These are phyloP conservation scores for Sarcocystis neurona DNA, from an alignment of 169 alveolate genomes.

Conservation along the genomic window DNA sequence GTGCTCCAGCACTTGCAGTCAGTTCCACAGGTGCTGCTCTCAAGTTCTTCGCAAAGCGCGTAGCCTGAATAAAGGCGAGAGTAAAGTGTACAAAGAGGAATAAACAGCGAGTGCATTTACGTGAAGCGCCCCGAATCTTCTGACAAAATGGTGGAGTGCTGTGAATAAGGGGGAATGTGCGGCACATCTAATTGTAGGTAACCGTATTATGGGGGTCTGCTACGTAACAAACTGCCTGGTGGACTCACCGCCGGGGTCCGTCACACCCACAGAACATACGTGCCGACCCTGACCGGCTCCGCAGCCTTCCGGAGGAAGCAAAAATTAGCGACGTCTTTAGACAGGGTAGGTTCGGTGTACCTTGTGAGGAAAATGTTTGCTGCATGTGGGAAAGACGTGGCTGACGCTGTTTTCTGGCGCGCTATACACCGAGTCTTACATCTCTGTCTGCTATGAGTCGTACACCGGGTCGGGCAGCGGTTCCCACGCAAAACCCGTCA, in stretches of 20 bases:
- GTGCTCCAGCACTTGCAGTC: conserved; percentile 67
- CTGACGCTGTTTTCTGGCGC: neutral
- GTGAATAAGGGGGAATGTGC: no score
- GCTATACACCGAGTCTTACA: neutral
- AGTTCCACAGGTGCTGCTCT: conserved; percentile 7
- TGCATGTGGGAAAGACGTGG: neutral
- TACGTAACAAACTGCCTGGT: neutral
- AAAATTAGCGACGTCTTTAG: neutral
- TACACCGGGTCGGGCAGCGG: conserved; percentile 51
- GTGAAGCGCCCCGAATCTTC: no score
- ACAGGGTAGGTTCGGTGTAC: neutral
- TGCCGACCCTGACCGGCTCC: conserved; percentile 11
- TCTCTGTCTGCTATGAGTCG: conserved; percentile 42
- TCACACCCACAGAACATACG: conserved; percentile 48
- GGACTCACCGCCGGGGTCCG: conserved; percentile 29
- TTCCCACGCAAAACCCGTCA: conserved; percentile 49
- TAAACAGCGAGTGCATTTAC: no score
- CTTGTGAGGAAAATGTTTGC: conserved; percentile 12
- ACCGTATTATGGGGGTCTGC: neutral
- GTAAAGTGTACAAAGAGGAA: no score
- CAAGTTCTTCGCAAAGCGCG: conserved; percentile 62
- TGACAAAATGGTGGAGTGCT: no score
- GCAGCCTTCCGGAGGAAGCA: conserved; percentile 24
- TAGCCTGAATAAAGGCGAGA: conserved; percentile 28
- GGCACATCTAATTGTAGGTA: neutral